Evolutionary conservation across 129 eudicot species (phyloP).

Genomic region (Lonicera japonica): DNA sequence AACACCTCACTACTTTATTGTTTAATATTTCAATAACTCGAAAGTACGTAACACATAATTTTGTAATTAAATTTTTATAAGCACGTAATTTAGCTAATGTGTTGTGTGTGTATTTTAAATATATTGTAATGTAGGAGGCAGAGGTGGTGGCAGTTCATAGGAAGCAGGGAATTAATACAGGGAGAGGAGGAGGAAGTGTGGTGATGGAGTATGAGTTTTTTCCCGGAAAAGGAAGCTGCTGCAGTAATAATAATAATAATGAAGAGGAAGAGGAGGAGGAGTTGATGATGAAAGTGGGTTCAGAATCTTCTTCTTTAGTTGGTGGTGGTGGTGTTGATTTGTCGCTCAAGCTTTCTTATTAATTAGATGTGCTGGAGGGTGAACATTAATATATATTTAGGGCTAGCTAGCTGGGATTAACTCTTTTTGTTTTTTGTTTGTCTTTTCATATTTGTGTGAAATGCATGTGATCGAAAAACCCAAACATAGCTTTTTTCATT

Average conservation of each 20-base stretch:
- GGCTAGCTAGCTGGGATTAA: background rate
- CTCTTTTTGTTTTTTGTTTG: slow-evolving; percentile 13
- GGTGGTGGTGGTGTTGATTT: slow-evolving; percentile 37
- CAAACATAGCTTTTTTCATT: slow-evolving; percentile 23
- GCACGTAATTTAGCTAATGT: background rate
- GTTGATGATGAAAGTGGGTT: slow-evolving; percentile 11
- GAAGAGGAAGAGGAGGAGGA: background rate
- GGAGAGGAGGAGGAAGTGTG: slow-evolving; percentile 17
- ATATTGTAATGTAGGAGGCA: slow-evolving; percentile 13
- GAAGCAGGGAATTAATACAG: slow-evolving; percentile 28
- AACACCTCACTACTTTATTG: too few species aligned
- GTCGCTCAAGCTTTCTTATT: slow-evolving; percentile 65
- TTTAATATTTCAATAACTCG: too few species aligned
- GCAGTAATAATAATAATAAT: too few species aligned
- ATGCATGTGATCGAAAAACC: slow-evolving; percentile 39
- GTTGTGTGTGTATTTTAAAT: too few species aligned
- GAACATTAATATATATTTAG: too few species aligned
- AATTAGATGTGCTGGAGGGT: background rate
- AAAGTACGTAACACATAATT: too few species aligned
- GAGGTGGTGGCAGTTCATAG: slow-evolving; percentile 36
- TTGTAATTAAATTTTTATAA: too few species aligned
- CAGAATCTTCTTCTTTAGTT: slow-evolving; percentile 21
- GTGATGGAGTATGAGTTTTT: slow-evolving; percentile 70
- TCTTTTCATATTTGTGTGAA: slow-evolving; percentile 37
- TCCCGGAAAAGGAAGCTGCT: slow-evolving; percentile 35